Conservation (phyloP, 352 stramenopile genomes). For the Phytopythium helicoides region DNA sequence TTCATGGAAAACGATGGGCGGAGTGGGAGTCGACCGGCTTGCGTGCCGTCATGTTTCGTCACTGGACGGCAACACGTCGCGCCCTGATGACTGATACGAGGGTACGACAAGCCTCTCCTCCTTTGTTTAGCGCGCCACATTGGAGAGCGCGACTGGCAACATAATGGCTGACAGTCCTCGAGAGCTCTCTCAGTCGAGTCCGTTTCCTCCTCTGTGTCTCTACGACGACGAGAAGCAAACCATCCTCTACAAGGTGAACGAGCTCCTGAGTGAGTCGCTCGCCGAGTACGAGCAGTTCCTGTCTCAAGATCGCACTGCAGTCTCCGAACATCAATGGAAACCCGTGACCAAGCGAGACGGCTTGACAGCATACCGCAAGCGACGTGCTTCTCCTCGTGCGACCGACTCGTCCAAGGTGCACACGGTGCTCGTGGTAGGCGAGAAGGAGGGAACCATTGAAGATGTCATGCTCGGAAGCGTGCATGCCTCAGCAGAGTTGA, state of each 20-base stretch:
- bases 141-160: no score
- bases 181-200: not conserved
- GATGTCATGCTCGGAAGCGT: not conserved
- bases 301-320: constrained; percentile 7
- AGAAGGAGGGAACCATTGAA: not conserved
- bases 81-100: no score
- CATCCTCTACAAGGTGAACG: constrained; percentile 16
- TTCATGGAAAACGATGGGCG: no score
- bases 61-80: no score
- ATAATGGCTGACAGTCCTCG: no score
- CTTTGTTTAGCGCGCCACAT: no score
- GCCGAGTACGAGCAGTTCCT: constrained; percentile 24
- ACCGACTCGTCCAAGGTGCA: constrained; percentile 2
- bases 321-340: constrained; percentile 8
- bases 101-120: no score
- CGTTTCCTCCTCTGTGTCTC: constrained; percentile 31
- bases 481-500: not conserved
- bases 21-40: no score
- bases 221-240: constrained; percentile 16
- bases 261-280: constrained; percentile 15
- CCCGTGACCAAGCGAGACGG: not conserved
- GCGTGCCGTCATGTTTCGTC: no score
- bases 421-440: not conserved
- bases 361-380: constrained; percentile 1
- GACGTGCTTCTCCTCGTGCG: not conserved